Evolutionary conservation across 768 basidiomycete species (phyloP), one percentile per base, ranked within the genome.

Genomic region (Boletus sp.): DNA sequence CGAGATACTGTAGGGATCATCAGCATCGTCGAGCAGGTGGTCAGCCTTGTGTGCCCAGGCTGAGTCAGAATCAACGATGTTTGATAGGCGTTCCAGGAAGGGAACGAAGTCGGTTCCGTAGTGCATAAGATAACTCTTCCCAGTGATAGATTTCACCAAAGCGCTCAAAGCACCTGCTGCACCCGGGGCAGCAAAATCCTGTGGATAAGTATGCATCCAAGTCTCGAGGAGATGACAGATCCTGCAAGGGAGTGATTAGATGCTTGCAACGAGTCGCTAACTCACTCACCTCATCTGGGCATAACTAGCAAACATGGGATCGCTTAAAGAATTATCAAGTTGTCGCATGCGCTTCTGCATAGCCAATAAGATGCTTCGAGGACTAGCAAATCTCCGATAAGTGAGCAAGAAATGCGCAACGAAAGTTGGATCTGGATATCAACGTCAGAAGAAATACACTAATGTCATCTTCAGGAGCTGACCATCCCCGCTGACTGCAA

Each of bases 331-430:
- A 50, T 81, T 80, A 63, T 88, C 86, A 14, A 93, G 74, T 58
- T 86, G 83, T 33, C 87, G 82, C 81, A 93, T 87, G 44, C 89
- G 84, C 65, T 90, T 88, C 70, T 92, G 88, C 87, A 94, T 90
- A 6, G 89, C 87, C 42, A 92, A 75, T n/a, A 94, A 75, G 17
- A 94, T 74, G 54, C 79, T 85, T 39, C 91, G 82, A 8, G 91
- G 90, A 33, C 80, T 86, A 37, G 90, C 81, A 67, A 93, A 94
- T 54, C 89, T 78, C 33, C 91, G 86, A 65, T 90, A 93, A 8
- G 89, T 90, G 37, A 93, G 79, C 44, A 94, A 75, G 69, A 94
- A 93, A 69, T 91, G 84, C 3, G 82, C 81, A 30, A 90, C 82
- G 65, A 83, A 93, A 5, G 82, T 79, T 13, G 88, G 81, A 67